A percentile compares a stretch with the other conserved stretches of the same genome.
These are phyloP conservation scores for Asclepias syriaca DNA, from an alignment of 257 asterid genomes.

Conservation along the genomic window DNA sequence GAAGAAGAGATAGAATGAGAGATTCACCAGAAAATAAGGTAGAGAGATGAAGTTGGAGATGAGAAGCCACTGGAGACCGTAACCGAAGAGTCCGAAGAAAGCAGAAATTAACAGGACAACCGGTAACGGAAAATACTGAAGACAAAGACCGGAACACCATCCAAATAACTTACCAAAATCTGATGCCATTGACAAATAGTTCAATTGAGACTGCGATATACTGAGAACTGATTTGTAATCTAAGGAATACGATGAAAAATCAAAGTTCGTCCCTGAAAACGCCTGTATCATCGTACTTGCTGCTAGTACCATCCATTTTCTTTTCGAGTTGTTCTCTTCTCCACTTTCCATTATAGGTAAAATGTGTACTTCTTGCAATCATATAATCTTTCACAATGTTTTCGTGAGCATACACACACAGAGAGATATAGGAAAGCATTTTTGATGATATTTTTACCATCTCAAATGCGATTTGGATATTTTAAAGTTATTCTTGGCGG, in stretches of 20 bases:
- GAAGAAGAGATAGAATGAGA: neutral
- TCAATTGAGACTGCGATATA: slow-evolving; percentile 58
- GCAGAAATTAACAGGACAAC: slow-evolving; percentile 46
- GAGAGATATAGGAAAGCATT: too few relatives aligned
- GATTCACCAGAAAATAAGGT: slow-evolving; percentile 53
- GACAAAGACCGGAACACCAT: slow-evolving; percentile 59
- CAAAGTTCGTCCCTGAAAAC: slow-evolving; percentile 58
- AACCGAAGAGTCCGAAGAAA: slow-evolving; percentile 54
- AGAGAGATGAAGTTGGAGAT: slow-evolving; percentile 35
- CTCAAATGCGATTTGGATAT: too few relatives aligned
- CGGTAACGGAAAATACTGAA: slow-evolving; percentile 42
- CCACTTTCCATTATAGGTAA: neutral
- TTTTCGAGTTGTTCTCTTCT: slow-evolving; percentile 19
- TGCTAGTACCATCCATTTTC: slow-evolving; percentile 56
- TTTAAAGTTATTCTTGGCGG: too few relatives aligned
- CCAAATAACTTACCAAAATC: slow-evolving; percentile 67
- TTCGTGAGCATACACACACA: too few relatives aligned
- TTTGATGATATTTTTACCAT: too few relatives aligned
- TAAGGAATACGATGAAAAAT: slow-evolving; percentile 53
- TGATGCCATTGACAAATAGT: slow-evolving; percentile 53
- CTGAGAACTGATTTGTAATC: slow-evolving; percentile 38
- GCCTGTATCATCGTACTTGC: slow-evolving; percentile 65
- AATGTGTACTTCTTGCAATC: neutral
- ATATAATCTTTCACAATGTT: too few relatives aligned
- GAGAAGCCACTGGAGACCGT: slow-evolving; percentile 58